Percentiles rank a stretch among this genome's conserved stretches.
Evolutionary conservation across 768 basidiomycete species (phyloP).

Genomic region (Cystobasidium ongulense): DNA sequence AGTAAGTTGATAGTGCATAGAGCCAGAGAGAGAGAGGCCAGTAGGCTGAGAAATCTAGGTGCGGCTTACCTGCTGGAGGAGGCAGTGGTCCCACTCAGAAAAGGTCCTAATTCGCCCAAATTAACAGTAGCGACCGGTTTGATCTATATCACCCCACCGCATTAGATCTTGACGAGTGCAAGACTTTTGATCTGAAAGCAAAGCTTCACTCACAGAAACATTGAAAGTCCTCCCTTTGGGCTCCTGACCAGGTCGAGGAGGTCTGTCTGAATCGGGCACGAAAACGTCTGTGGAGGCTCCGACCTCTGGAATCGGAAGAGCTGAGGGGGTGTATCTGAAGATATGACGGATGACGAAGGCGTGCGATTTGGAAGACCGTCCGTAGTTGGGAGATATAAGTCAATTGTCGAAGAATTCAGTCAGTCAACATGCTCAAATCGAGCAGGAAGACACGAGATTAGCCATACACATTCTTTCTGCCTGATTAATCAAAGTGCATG

Average conservation of each 20-base stretch:
- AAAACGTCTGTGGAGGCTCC: neutral
- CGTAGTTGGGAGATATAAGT: too few species aligned
- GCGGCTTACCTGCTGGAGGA: conserved; percentile 21
- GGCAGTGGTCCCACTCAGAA: neutral
- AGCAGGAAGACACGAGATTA: too few species aligned
- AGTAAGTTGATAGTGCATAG: too few species aligned
- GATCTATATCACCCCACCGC: neutral
- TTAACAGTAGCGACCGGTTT: conserved; percentile 16
- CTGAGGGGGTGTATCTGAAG: conserved; percentile 10
- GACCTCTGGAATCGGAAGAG: neutral
- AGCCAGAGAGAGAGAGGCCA: too few species aligned
- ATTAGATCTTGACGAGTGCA: too few species aligned
- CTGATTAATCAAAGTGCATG: neutral
- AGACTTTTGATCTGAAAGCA: too few species aligned
- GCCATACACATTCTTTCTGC: conserved; percentile 27
- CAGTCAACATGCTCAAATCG: too few species aligned
- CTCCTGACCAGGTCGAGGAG: neutral
- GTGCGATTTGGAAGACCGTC: neutral
- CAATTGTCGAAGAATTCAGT: too few species aligned
- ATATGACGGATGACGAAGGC: neutral
- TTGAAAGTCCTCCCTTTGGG: conserved; percentile 20
- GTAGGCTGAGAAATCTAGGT: too few species aligned
- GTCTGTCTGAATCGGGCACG: conserved; percentile 24
- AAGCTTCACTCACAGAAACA: conserved; percentile 12
- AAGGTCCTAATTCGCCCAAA: conserved; percentile 15